Evolutionary conservation across 352 stramenopile genomes (phyloP), one percentile per base, ranked within the genome.

Genomic region (Achlya hypogyna): DNA sequence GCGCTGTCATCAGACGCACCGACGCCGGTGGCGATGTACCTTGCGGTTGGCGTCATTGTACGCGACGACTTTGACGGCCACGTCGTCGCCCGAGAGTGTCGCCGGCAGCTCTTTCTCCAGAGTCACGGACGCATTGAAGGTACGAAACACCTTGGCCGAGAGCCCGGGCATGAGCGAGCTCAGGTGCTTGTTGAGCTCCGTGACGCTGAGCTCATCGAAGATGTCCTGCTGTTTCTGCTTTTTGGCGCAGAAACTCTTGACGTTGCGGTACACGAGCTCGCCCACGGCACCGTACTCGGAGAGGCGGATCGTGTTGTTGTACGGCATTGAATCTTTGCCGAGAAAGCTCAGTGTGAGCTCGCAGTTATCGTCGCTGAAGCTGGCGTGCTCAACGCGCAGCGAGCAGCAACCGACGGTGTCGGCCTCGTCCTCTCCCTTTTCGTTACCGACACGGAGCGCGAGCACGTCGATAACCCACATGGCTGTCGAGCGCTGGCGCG

Each of bases 41-140:
- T 99, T 96, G n/a, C 97, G 89, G 82, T 99, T 99, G n/a, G 98
- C 98, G 73, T 98, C 97, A 69, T 99, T 99, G 87, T 99, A 99
- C 71, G 96, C 82, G 2, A 98, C 88, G 47, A 99, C 90, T 81
- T 98, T 98, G 35, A 91, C 81, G 0, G 84, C 70, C 0, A 82
- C 77, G 35, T 92, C 84, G 23, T 86, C 68, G 1, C 75, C 74
- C 42, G 91, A 82, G 25, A 93, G 65, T 2, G 72, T 69, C 1
- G 71, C 66, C 45, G 83, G 85, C 42, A 99, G 78, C 78, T 99
- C 91, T 72, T 98, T 92, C 74, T 99, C 93, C 31, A 99, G 82
- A 38, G 97, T 99, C 49, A 98, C 91, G 0, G 95, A 99, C 4
- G 98, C 98, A 81, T 99, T 99, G 84, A 98, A 99, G 31, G 98